Conservation (phyloP, 306 rosid species). For the Citrullus mucosospermus region DNA sequence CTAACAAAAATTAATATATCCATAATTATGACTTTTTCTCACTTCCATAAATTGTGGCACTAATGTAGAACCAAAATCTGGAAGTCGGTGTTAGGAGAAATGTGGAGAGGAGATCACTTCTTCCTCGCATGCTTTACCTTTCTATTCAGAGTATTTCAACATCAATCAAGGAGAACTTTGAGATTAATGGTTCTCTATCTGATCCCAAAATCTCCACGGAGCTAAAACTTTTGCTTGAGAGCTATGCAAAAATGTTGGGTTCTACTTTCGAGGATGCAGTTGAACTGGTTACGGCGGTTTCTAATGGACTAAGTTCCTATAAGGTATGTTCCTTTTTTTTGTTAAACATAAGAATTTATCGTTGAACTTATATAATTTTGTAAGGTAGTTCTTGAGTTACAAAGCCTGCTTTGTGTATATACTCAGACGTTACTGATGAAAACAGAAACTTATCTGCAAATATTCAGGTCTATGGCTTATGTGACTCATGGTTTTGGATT, state of each 20-base stretch:
- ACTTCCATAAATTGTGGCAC: slow-evolving; percentile 17
- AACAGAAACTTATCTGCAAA: neutral
- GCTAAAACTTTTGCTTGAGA: slow-evolving; percentile 64
- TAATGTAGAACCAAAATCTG: slow-evolving; percentile 44
- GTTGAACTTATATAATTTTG: slow-evolving; percentile 32
- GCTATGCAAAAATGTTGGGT: slow-evolving; percentile 58
- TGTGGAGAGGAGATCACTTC: slow-evolving; percentile 78
- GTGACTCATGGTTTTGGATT: neutral
- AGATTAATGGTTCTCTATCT: slow-evolving; percentile 48
- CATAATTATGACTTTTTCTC: slow-evolving; percentile 1
- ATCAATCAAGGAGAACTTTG: slow-evolving; percentile 55
- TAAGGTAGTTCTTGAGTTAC: slow-evolving; percentile 18
- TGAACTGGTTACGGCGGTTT: slow-evolving; percentile 35
- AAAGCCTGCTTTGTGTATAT: neutral
- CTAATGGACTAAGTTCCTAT: slow-evolving; percentile 31
- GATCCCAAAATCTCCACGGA: slow-evolving; percentile 44
- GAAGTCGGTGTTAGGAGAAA: slow-evolving; percentile 46
- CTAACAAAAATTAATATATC: neutral
- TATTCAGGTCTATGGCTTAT: neutral
- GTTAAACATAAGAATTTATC: neutral
- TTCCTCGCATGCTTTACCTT: slow-evolving; percentile 84
- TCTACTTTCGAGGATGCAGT: slow-evolving; percentile 58
- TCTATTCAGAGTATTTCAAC: slow-evolving; percentile 66
- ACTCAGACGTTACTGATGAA: neutral
- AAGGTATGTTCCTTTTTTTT: slow-evolving; percentile 38